Evolutionary conservation across 106 monocot species (phyloP).

Genomic region (Platanthera zijinensis): DNA sequence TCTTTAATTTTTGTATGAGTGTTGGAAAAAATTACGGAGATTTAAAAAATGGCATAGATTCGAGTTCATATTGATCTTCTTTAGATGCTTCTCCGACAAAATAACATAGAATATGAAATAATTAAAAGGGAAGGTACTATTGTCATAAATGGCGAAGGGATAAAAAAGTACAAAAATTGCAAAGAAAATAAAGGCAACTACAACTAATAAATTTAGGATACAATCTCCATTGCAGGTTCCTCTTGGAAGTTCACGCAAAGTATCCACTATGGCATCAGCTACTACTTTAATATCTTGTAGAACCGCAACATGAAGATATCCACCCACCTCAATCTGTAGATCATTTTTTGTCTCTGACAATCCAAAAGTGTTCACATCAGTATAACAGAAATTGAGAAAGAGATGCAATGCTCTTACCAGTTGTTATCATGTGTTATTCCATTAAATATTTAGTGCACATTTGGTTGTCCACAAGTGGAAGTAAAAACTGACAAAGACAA

Average conservation of each 20-base stretch:
- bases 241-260: constrained; percentile 54
- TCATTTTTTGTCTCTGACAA: constrained; percentile 78
- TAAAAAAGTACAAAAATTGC: background rate
- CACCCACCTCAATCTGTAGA: constrained; percentile 81
- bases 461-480: too few species aligned
- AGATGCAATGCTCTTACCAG: background rate
- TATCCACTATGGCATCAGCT: constrained; percentile 35
- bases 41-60: background rate
- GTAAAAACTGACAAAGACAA: background rate
- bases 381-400: background rate
- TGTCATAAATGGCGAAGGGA: background rate
- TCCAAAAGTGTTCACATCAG: background rate
- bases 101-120: background rate
- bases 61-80: background rate
- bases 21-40: background rate
- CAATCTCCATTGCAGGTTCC: constrained; percentile 76
- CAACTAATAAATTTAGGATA: constrained; percentile 40
- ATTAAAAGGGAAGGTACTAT: background rate
- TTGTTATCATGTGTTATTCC: too few species aligned
- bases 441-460: too few species aligned
- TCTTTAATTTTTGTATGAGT: background rate
- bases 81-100: background rate
- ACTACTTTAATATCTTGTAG: constrained; percentile 56
- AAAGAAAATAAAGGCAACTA: background rate
- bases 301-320: constrained; percentile 77